Evolutionary conservation across 2,329 filamentous ascomycete genomes (phyloP), one percentile per base, ranked within the genome.

Genomic region (Akanthomyces dipterigenus): DNA sequence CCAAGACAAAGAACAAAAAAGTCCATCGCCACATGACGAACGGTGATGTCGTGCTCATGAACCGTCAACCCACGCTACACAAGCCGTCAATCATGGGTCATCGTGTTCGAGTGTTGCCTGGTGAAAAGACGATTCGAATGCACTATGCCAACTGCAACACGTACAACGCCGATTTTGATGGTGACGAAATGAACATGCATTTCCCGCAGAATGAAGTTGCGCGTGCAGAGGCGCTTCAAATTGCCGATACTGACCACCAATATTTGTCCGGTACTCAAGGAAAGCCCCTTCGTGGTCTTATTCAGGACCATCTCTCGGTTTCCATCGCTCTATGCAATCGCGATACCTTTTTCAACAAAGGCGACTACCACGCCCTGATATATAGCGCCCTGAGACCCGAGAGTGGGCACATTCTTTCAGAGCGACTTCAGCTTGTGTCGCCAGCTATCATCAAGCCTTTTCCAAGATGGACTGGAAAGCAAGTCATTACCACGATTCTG

Each of bases 181-280:
- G 95, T 74, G 95, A 99, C 72, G 95, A 99, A 75, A 99, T 99
- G 95, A 99, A 99, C 74, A 96, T 99, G 93, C 95, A 99, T 76
- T 98, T 99, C 70, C 95, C 95, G 1, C 95, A 99, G 69, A 98
- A 96, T 67, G 96, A 98, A 72, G 82, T 98, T 65, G 95, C 95
- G 18, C 84, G 95, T 67, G 90, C 93, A 2, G 95, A 99, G 77
- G 95, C 95, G 2, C 83, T 96, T 67, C 90, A 92, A 67, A 88
- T 99, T 69, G 95, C 95, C 42, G 93, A 98, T 72, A 97, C 95
- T 3, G 93, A 99, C 72, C 93, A 97, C 70, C 95, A 99, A 70
- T 99, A 99, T 72, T 83, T 99, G 40, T 96, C 93, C 38, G 91
- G 89, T 22, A 99, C 95, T 3, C 90, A 91, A 18, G 95, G 95